Conservation (phyloP, 306 rosid species). For the Lathyrus aphaca region DNA sequence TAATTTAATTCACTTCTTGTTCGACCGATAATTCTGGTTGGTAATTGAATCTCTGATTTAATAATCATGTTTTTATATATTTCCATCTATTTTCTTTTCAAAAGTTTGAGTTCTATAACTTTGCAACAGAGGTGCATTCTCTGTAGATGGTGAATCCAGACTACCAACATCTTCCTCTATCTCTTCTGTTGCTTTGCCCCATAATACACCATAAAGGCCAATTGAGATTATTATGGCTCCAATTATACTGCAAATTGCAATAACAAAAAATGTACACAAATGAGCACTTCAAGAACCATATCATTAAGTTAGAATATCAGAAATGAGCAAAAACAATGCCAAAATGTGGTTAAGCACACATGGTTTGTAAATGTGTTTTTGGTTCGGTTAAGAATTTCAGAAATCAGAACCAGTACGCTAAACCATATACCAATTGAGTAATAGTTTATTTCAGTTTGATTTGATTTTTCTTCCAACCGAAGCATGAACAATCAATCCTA, state of each 20-base stretch:
- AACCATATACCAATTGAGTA: no score
- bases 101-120: slow-evolving; percentile 35
- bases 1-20: not conserved
- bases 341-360: no score
- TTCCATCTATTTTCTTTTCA: slow-evolving; percentile 32
- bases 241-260: slow-evolving; percentile 55
- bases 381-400: no score
- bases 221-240: slow-evolving; percentile 78
- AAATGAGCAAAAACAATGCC: not conserved
- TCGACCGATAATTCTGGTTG: not conserved
- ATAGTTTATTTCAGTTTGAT: no score
- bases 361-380: no score
- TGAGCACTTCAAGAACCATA: not conserved
- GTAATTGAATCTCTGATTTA: not conserved
- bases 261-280: not conserved
- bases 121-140: slow-evolving; percentile 74
- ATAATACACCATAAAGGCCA: slow-evolving; percentile 84
- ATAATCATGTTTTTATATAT: slow-evolving; percentile 15
- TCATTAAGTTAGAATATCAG: not conserved
- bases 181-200: slow-evolving; percentile 85
- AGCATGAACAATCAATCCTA: no score
- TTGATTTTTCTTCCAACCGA: no score
- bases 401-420: no score
- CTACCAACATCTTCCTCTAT: slow-evolving; percentile 37
- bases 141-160: slow-evolving; percentile 50